A percentile compares a stretch with the other conserved stretches of the same genome.
Evolutionary conservation across 441 rosid species (phyloP).

Genomic region (Populus hybrid): DNA sequence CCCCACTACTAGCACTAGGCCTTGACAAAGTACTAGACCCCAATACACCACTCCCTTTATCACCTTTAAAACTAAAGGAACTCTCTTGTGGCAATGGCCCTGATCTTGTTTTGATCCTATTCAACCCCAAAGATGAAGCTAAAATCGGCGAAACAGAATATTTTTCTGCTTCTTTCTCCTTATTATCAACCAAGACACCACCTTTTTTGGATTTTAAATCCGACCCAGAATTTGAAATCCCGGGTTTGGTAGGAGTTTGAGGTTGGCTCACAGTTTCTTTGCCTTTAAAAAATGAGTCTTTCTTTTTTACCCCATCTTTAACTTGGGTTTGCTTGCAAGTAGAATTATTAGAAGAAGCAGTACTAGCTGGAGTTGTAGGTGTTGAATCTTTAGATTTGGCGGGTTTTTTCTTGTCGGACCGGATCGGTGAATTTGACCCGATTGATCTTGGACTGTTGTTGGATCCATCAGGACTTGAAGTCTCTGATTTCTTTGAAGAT

Average conservation of each 20-base stretch:
- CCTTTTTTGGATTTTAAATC: slow-evolving; percentile 40
- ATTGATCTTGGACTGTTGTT: too few species aligned
- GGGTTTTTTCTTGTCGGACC: too few species aligned
- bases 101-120: slow-evolving; percentile 90
- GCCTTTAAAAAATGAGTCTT: too few species aligned
- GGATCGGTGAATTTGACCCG: too few species aligned
- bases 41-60: slow-evolving; percentile 49
- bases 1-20: slow-evolving; percentile 26
- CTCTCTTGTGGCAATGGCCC: slow-evolving; percentile 94
- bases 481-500: too few species aligned
- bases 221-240: slow-evolving; percentile 19
- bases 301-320: too few species aligned
- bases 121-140: slow-evolving; percentile 89
- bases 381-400: too few species aligned
- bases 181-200: slow-evolving; percentile 29
- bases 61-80: slow-evolving; percentile 63
- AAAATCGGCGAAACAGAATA: slow-evolving; percentile 75
- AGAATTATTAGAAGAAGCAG: too few species aligned
- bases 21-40: slow-evolving; percentile 79
- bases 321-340: too few species aligned
- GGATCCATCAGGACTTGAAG: too few species aligned
- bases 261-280: slow-evolving; percentile 31
- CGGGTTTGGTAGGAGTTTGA: slow-evolving; percentile 17
- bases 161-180: slow-evolving; percentile 14
- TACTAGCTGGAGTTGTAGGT: too few species aligned